Base-by-base conservation (phyloP, 2,329 filamentous ascomycete species). In the Exophiala alcalophila region DNA sequence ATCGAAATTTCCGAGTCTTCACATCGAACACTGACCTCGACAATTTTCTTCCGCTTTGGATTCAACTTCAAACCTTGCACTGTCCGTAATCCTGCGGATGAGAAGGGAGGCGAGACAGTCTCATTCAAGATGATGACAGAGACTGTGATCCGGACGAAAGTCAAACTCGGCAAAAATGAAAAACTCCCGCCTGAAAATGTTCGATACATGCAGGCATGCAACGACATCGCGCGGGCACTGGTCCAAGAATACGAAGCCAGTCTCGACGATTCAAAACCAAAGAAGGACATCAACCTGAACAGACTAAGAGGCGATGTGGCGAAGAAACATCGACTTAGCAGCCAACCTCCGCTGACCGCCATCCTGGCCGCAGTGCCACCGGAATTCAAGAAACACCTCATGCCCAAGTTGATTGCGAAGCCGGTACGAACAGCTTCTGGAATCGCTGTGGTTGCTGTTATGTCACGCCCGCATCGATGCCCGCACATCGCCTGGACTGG, bases 361-460 rank as follows among this genome's bases (percentile, higher is more conserved):
- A 98, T 98, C 61, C 97, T 98, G 61, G 88, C 92, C 40, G 92
- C 92, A 7, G 91, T 98, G 24, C 94, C 94, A n/a, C 92, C 98
- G 64, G 90, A 97, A 65, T 96, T 97, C 71, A 98, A 97, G 74
- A 98, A 97, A 71, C 97, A 97, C 60, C 96, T 98, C 49, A 69
- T 97, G 50, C 92, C 90, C 14, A 95, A 95, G 68, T 73, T 98
- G 50, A 89, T 98, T 57, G 92, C 94, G 18, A 98, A 98, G 68
- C 92, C 92, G 2, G 97, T 98, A 47, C 81, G 88, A 58, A 96
- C 91, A 11, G 94, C 91, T 0, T 96, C 90, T 38, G 92, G 92
- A 44, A 98, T 98, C 58, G 92, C 92, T 2, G 92, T 98, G 10
- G 92, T 98, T 32, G 92, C 94, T 29, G 94, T 98, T 56, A 98